Conservation (phyloP, 371 early-diverging fungal genomes). For the Circinella umbellata region DNA sequence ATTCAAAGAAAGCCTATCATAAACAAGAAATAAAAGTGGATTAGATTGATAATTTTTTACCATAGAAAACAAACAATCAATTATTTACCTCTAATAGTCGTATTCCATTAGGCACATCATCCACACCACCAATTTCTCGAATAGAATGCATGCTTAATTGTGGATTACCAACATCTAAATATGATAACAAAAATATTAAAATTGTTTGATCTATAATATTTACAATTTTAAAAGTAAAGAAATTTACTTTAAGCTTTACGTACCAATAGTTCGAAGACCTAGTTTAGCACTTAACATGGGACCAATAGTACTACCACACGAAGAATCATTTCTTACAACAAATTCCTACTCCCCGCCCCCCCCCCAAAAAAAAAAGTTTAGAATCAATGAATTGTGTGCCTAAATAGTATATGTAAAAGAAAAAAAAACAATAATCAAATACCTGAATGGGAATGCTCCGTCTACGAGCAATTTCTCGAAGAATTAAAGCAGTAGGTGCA, state of each 20-base stretch:
- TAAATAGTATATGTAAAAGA: not conserved
- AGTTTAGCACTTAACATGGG: conserved; percentile 94
- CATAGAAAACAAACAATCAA: not conserved
- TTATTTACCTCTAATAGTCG: conserved; percentile 70
- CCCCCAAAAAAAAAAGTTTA: too few species aligned
- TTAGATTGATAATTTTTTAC: too few species aligned
- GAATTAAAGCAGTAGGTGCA: conserved; percentile 79
- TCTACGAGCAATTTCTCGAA: conserved; percentile 81
- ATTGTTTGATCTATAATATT: not conserved
- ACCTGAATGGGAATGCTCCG: conserved; percentile 83
- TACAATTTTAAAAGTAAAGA: too few species aligned
- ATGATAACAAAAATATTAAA: not conserved
- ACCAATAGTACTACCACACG: conserved; percentile 84
- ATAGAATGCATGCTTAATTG: conserved; percentile 96
- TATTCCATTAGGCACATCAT: conserved; percentile 86
- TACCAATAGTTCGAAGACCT: conserved; percentile 94
- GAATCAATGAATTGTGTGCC: too few species aligned
- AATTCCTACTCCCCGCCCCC: conserved; percentile 77
- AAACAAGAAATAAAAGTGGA: too few species aligned
- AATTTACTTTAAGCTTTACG: too few species aligned
- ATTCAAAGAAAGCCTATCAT: conserved; percentile 12
- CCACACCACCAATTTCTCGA: conserved; percentile 91
- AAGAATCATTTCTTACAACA: conserved; percentile 92
- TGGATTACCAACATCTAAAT: conserved; percentile 89
- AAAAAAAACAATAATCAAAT: not conserved